A percentile compares a stretch with the other conserved stretches of the same genome.
Conservation (phyloP, 768 basidiomycete species). For the Cantharellus anzutake region DNA sequence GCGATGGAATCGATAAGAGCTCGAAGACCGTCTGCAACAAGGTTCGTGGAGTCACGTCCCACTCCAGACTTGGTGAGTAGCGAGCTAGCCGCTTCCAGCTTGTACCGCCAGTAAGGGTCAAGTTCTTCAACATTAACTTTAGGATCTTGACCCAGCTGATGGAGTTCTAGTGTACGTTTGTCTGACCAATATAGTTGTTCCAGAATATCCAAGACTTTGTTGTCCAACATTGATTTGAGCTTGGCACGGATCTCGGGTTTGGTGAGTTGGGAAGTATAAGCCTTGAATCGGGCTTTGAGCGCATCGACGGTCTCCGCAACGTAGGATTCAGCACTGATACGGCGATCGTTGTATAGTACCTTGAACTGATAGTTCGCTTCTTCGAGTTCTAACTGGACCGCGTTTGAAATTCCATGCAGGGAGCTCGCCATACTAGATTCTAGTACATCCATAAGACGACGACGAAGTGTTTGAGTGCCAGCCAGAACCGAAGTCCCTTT, state of each 20-base stretch:
- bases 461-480: conserved; percentile 77
- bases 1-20: conserved; percentile 81
- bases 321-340: conserved; percentile 89
- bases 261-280: conserved; percentile 66
- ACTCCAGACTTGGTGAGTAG: conserved; percentile 91
- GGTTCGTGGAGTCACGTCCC: conserved; percentile 80
- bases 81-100: conserved; percentile 84
- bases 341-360: conserved; percentile 91
- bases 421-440: conserved; percentile 96
- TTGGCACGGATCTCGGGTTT: conserved; percentile 76
- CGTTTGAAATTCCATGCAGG: conserved; percentile 89
- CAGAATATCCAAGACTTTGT: conserved; percentile 91
- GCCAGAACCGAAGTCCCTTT: conserved; percentile 41
- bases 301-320: conserved; percentile 93
- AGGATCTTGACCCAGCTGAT: conserved; percentile 45
- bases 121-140: conserved; percentile 38
- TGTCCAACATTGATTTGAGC: conserved; percentile 85
- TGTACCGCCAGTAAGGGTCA: conserved; percentile 86
- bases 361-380: conserved; percentile 98
- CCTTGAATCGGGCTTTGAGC: conserved; percentile 78
- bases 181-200: conserved; percentile 97
- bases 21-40: conserved; percentile 87
- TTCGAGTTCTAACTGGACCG: conserved; percentile 91
- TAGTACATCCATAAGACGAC: conserved; percentile 88
- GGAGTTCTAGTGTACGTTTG: conserved; percentile 61